A percentile compares a stretch with the other conserved stretches of the same genome.
Conservation (phyloP, 2,329 filamentous ascomycete species). For the Lasiodiplodia sp. region DNA sequence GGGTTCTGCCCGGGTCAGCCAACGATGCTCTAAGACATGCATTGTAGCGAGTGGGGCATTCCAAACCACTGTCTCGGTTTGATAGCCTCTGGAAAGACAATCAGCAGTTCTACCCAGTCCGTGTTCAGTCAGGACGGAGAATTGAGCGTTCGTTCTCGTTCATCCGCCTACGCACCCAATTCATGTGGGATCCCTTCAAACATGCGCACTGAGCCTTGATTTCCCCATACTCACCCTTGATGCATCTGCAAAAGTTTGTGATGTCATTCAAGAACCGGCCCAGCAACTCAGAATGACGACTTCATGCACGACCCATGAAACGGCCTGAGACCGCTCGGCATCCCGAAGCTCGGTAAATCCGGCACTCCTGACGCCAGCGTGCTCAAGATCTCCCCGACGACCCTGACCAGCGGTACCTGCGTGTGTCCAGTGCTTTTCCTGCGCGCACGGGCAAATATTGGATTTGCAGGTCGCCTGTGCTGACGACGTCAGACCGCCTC, state of each 20-base stretch:
- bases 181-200: neutral
- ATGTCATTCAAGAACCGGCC: neutral
- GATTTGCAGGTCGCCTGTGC: neutral
- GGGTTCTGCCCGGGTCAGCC: no score
- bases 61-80: neutral
- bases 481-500: conserved; percentile 20
- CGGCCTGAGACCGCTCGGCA: conserved; percentile 6
- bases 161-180: no score
- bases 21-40: neutral
- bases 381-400: neutral
- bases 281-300: neutral
- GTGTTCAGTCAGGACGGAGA: neutral
- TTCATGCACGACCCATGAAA: neutral
- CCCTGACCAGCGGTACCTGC: neutral
- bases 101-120: neutral
- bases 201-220: neutral
- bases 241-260: neutral
- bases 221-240: neutral
- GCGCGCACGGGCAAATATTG: conserved; percentile 16
- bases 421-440: conserved; percentile 5
- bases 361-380: neutral
- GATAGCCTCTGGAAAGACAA: neutral
- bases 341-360: conserved; percentile 11
- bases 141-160: neutral
- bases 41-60: neutral